Base-by-base conservation (phyloP, 2,329 filamentous ascomycete genomes). In the Epichloe sylvatica region DNA sequence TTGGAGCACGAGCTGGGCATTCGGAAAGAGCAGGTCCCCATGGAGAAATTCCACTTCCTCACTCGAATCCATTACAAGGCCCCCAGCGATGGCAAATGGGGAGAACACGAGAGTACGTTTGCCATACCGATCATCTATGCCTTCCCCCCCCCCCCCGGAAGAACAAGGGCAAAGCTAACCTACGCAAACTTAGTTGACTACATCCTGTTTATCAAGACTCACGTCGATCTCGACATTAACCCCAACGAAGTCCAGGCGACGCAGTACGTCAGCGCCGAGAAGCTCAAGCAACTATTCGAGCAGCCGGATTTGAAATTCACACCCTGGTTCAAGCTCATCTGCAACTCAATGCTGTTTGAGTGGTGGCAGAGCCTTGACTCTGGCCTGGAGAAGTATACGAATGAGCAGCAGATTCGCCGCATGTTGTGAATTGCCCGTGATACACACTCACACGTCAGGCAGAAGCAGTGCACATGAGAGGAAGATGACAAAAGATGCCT, bases 261-360 rank as follows among this genome's bases (percentile, higher is more conserved):
- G 21, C 77, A 81, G 65, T 98, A 94, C 60, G 90, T 96, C 53
- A 82, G 82, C 21, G 77, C 86, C 39, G 83, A 89, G 23, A 82
- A 89, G 59, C 75, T 98, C 57, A 92, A 88, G 75, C 65, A 76
- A 58, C 86, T 91, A 76, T 96, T 98, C 67, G 72, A 82, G 60
- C 84, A 96, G 62, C 80, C 84, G 3, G 75, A 70, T 48, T 75
- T 94, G 59, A 85, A 83, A 60, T 97, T 97, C 68, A 98, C 92
- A 0, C 92, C 92, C 1, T 98, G 92, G 92, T 98, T 98, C 75
- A 95, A 95, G 76, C 82, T 98, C 58, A 97, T 98, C 63, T 98
- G 92, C 76, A 78, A 97, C 67, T 89, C 87, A 45, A 90, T 97
- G 86, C 78, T 98, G 40, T 98, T 94, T 61, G 84, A 96, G 67